Percentiles rank a stretch among this genome's conserved stretches.
phyloP scores from a whole-genome alignment of 2,329 filamentous ascomycete species.

The Exserohilum rostratum region DNA sequence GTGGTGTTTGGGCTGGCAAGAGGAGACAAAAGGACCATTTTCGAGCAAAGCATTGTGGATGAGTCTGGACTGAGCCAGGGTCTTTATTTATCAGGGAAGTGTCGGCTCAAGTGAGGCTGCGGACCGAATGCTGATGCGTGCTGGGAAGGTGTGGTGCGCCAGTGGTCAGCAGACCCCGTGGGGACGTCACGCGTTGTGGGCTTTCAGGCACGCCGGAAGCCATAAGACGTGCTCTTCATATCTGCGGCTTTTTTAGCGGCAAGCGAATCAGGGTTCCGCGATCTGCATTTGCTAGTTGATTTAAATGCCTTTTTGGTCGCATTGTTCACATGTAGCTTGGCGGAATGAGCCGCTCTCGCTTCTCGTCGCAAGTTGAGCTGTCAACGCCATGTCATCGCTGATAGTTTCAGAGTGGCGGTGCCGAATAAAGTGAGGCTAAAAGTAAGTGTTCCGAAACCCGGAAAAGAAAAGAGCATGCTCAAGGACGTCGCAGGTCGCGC shows the following conservation, averaged over 20 bases:
- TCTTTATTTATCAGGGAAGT: background rate
- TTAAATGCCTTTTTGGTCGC: background rate
- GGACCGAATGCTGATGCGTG: background rate
- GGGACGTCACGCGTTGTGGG: background rate
- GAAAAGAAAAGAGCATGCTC: too few species aligned
- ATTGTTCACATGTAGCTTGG: background rate
- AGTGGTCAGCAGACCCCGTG: background rate
- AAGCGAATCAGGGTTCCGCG: background rate
- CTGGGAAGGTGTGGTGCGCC: background rate
- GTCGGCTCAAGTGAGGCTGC: background rate
- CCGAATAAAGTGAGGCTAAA: too few species aligned
- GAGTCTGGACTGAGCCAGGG: background rate
- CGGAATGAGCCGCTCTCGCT: background rate
- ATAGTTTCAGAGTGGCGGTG: too few species aligned
- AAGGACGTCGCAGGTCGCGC: too few species aligned
- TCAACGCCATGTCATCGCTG: too few species aligned
- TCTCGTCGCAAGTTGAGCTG: too few species aligned
- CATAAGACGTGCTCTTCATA: background rate
- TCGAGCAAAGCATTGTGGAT: background rate
- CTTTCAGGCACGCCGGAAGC: background rate
- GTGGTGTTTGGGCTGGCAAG: background rate
- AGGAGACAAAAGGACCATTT: background rate
- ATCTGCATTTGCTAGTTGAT: background rate
- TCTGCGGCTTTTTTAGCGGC: background rate
- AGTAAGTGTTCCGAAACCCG: too few species aligned